Evolutionary conservation across 331 rosid species (phyloP).

Genomic region (Acacia pycnantha): DNA sequence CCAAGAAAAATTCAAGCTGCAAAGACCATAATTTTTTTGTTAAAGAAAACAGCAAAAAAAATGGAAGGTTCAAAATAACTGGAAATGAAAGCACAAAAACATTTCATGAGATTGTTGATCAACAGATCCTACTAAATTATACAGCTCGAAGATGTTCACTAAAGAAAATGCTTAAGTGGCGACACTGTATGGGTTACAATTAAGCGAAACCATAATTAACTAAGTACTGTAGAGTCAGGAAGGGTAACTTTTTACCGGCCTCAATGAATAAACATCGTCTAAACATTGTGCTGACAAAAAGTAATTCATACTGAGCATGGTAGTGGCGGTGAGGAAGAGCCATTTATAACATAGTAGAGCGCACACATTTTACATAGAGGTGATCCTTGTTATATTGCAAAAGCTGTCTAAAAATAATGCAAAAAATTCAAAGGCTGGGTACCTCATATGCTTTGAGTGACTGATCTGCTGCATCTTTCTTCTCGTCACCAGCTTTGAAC

Average conservation of each 20-base stretch:
- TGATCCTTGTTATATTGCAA: background rate
- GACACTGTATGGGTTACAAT: slow-evolving; percentile 7
- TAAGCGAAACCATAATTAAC: background rate
- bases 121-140: background rate
- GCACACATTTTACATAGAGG: background rate
- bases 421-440: background rate
- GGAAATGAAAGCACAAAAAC: background rate
- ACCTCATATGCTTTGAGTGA: slow-evolving; percentile 61
- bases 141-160: slow-evolving; percentile 8
- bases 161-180: background rate
- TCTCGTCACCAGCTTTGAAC: slow-evolving; percentile 48
- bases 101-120: background rate
- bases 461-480: slow-evolving; percentile 61
- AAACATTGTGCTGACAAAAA: slow-evolving; percentile 16
- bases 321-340: background rate
- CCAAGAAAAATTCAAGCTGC: background rate
- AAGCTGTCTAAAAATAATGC: background rate
- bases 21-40: background rate
- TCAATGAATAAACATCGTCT: slow-evolving; percentile 21
- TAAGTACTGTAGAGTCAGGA: background rate
- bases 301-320: slow-evolving; percentile 6
- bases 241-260: slow-evolving; percentile 6
- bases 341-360: background rate
- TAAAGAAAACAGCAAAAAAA: background rate
- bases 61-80: background rate